Evolutionary conservation across 148 eudicot species (phyloP), one percentile per base, ranked within the genome.

Genomic region (Rhododendron ferrugineum): DNA sequence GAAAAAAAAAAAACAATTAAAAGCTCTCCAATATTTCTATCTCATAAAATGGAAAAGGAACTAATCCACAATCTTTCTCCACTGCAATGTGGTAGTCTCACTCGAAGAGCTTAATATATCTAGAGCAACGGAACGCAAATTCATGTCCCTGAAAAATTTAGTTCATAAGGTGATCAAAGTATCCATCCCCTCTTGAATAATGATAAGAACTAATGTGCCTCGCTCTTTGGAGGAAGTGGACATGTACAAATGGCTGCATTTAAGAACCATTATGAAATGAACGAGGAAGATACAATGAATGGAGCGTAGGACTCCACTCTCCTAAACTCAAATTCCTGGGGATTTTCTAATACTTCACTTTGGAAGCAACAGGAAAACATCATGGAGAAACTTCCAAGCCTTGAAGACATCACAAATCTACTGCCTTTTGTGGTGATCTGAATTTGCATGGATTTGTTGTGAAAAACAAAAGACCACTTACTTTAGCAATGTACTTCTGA

Each of bases 401-500:
- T 30, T 81, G 74, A 81, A 60, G 50, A 60, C 22, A n/a, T 26
- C 30, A 54, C 11, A 81, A 70, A 84, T 54, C 77, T 36, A 54
- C 81, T 76, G 52, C 47, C 42, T 75, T 82, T 28, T 58, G 3
- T 70, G 72, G 72, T 78, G 86, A 78, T 47, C 52, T 26, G 44
- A 20, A n/a, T 49, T 13, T 74, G 62, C 18, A 54, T 54, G 36
- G 34, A 42, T 30, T n/a, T 28, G 30, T 44, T 68, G 77, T 23
- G 44, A 73, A 52, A 50, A 56, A 22, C 34, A 70, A 79, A 0
- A 54, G 28, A 36, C 16, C 66, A 84, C 91, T 87, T 90, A 94
- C 99, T 91, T 94, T 97, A 78, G 96, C 90, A 73, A 88, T 88
- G 83, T 94, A 97, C 90, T 95, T 97, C 82, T 86, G 92, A 84